Conservation (phyloP, 2,329 filamentous ascomycete genomes). For the Bipolaris oryzae region DNA sequence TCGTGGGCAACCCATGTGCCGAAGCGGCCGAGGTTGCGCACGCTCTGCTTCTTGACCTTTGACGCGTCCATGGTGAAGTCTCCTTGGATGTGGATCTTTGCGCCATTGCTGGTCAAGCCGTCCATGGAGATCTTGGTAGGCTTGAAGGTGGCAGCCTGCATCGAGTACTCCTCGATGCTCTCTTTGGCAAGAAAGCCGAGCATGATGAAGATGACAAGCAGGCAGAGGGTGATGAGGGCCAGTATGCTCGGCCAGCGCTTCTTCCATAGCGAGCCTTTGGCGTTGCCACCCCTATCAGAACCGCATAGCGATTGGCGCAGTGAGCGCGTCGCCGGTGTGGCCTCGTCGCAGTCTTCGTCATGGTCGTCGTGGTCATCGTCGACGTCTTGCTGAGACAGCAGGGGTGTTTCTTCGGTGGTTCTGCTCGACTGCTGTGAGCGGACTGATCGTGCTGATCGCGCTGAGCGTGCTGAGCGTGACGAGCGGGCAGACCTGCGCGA, state of each 20-base stretch:
- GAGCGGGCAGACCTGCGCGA: constrained; percentile 47
- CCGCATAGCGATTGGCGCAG: constrained; percentile 44
- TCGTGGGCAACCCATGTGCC: constrained; percentile 80
- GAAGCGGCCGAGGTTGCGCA: constrained; percentile 76
- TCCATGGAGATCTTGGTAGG: constrained; percentile 85
- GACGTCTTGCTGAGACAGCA: constrained; percentile 41
- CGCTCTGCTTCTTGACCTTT: constrained; percentile 71
- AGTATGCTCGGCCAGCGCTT: constrained; percentile 79
- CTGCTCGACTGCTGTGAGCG: constrained; percentile 40
- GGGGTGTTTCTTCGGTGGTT: constrained; percentile 50
- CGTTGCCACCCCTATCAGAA: constrained; percentile 24
- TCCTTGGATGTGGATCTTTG: constrained; percentile 80
- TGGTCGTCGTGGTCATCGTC: constrained; percentile 31
- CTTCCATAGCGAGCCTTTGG: constrained; percentile 42
- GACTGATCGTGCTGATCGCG: constrained; percentile 41
- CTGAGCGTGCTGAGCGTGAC: constrained; percentile 38
- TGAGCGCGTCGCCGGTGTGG: constrained; percentile 45
- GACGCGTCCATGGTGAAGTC: constrained; percentile 80
- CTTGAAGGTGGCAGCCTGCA: constrained; percentile 79
- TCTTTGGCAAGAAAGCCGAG: constrained; percentile 84
- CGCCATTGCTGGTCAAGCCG: constrained; percentile 78
- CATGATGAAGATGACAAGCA: constrained; percentile 71
- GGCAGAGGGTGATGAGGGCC: constrained; percentile 70
- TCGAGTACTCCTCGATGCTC: constrained; percentile 82
- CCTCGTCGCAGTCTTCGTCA: constrained; percentile 10